Conservation (phyloP, 2,329 filamentous ascomycete genomes). For the Fusarium camptoceras region DNA sequence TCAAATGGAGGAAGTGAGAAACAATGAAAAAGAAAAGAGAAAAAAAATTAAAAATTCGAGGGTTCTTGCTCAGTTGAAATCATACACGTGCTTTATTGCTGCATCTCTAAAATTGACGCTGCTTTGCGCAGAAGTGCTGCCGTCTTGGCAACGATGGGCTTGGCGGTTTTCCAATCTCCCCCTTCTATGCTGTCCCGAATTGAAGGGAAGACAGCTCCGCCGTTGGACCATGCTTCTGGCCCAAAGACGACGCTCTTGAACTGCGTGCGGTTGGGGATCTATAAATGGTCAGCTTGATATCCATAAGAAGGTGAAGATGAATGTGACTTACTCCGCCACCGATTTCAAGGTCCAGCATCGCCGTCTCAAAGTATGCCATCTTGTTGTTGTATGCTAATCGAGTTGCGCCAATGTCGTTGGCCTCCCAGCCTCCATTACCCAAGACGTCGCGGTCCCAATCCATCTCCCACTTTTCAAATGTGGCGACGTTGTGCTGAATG, state of each 20-base stretch:
- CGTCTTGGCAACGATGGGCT: conserved; percentile 76
- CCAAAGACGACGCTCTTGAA: conserved; percentile 95
- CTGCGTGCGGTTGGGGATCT: conserved; percentile 88
- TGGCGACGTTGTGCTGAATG: conserved; percentile 62
- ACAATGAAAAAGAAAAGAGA: conserved; percentile 8
- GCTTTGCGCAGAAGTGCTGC: conserved; percentile 75
- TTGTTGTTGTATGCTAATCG: conserved; percentile 82
- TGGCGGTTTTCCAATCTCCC: conserved; percentile 76
- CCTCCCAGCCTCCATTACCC: conserved; percentile 80
- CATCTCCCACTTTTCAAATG: conserved; percentile 81
- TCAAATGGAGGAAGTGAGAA: conserved; percentile 18
- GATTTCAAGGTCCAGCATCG: conserved; percentile 79
- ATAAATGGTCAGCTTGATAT: conserved; percentile 25
- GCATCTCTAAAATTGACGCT: conserved; percentile 53
- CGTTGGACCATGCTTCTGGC: conserved; percentile 77
- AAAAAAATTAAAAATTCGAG: conserved; percentile 21
- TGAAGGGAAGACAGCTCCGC: conserved; percentile 67
- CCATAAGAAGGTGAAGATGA: not conserved
- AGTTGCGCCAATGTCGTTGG: conserved; percentile 71
- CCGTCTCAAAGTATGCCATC: conserved; percentile 84
- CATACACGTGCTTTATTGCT: conserved; percentile 35
- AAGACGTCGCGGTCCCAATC: conserved; percentile 81
- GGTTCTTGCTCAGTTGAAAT: conserved; percentile 26
- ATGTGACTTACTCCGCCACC: conserved; percentile 76
- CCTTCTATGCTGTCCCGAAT: conserved; percentile 82